phyloP scores from a whole-genome alignment of 2,329 filamentous ascomycete species.

The Phialophora verrucosa region DNA sequence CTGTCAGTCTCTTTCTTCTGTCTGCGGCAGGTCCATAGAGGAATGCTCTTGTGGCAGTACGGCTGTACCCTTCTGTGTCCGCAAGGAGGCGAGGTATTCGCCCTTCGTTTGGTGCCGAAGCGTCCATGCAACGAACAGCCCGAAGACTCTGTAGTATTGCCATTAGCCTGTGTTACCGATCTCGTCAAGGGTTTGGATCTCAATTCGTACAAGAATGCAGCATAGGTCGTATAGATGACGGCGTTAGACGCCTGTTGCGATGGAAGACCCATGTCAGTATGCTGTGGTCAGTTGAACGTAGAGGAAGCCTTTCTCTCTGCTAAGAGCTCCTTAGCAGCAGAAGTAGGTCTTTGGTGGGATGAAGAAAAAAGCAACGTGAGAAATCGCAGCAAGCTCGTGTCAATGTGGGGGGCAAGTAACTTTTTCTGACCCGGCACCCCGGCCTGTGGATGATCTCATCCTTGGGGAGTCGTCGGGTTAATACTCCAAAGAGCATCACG shows the following conservation, averaged over 20 bases:
- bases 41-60: constrained; percentile 4
- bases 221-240: constrained; percentile 81
- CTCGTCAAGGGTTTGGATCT: no score
- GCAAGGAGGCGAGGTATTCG: constrained; percentile 75
- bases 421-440: constrained; percentile 2
- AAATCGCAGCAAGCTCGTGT: constrained; percentile 36
- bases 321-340: background rate
- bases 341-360: background rate
- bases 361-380: constrained; percentile 13
- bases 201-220: constrained; percentile 70
- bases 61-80: constrained; percentile 76
- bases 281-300: background rate
- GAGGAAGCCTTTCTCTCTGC: background rate
- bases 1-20: constrained; percentile 49
- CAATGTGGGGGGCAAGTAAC: constrained; percentile 8
- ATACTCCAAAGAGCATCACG: background rate
- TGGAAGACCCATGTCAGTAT: constrained; percentile 69
- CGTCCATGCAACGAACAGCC: constrained; percentile 63
- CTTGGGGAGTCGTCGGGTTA: background rate
- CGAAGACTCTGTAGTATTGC: constrained; percentile 61
- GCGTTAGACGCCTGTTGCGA: constrained; percentile 80
- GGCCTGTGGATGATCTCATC: background rate
- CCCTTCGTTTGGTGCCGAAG: constrained; percentile 68
- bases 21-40: constrained; percentile 77
- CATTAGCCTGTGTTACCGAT: background rate